Evolutionary conservation across 495 filamentous ascomycete genomes (phyloP), one percentile per base, ranked within the genome.

Genomic region (Bombardia bombarda): DNA sequence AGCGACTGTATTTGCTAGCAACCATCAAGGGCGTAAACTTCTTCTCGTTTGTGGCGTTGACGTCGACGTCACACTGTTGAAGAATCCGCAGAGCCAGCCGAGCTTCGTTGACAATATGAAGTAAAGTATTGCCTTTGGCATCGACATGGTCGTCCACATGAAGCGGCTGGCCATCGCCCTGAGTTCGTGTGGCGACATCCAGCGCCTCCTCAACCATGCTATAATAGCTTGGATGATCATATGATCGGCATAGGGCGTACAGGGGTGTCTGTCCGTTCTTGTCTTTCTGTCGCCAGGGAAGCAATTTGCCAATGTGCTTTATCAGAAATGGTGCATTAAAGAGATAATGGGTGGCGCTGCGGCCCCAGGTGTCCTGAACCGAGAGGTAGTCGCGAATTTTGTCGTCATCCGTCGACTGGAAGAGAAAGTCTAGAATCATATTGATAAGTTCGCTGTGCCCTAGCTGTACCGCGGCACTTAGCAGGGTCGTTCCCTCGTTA

Each of bases 11-110:
- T 63, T 99, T 99, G 70, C 89, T 95, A n/a, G 90, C 90, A 43
- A 97, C 86, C 93, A 99, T 99, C 39, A 99, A 68, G 1, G 93
- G 79, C 0, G 93, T 99, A 53, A 97, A 97, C 36, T 74, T 83
- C 68, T 88, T 95, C 55, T 97, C 93, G 54, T 99, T 99, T 0
- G 82, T 84, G 1, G 92, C 92, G 62, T 99, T 99, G 26, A 89
- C 86, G 58, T 97, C 88, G 14, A 87, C 81, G 52, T 99, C 93
- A 60, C 89, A 92, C 32, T 82, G 76, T 40, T 80, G 68, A 3
- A 99, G 66, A 19, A 95, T 86, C 26, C 77, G 76, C 21, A 78
- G 46, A 1, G 85, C 86, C 42, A 97, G 72, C 21, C 81, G 72
- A 16, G 87, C 77, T 50, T 97, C 87, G 46, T 87, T 90, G 47